Evolutionary conservation across 2,329 filamentous ascomycete species (phyloP).

Genomic region (Raffaelea arxii): DNA sequence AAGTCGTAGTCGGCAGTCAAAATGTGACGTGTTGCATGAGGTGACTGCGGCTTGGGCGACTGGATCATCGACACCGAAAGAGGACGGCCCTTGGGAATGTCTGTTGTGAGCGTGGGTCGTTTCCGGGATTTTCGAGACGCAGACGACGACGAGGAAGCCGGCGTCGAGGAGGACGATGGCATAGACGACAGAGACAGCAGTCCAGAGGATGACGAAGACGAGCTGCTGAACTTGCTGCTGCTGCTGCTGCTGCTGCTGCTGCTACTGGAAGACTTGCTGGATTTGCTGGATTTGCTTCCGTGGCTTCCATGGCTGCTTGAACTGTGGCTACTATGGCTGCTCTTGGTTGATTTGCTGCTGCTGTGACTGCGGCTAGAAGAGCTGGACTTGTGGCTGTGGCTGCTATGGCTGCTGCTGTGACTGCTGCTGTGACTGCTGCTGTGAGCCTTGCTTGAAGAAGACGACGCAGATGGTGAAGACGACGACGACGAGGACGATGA

Average conservation of each 20-base stretch:
- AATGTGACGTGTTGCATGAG: conserved; percentile 79
- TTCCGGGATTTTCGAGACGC: conserved; percentile 22
- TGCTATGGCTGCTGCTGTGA: neutral
- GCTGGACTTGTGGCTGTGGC: neutral
- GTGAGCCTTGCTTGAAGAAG: conserved; percentile 20
- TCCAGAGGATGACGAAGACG: conserved; percentile 28
- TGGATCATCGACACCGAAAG: conserved; percentile 83
- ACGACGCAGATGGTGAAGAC: conserved; percentile 26
- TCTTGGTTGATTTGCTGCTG: neutral
- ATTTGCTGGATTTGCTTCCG: conserved; percentile 35
- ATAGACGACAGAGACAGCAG: no score
- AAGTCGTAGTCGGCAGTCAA: conserved; percentile 70
- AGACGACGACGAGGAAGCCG: conserved; percentile 19
- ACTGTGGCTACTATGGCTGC: no score
- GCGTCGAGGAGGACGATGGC: conserved; percentile 14
- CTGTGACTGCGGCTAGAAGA: neutral
- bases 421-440: neutral
- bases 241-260: neutral
- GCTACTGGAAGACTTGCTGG: conserved; percentile 26
- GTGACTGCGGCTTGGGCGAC: conserved; percentile 81
- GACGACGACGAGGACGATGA: conserved; percentile 32
- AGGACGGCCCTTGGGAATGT: conserved; percentile 80
- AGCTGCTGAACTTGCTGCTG: neutral
- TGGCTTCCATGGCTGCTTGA: neutral
- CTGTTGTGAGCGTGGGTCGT: conserved; percentile 41